Evolutionary conservation across 2,329 filamentous ascomycete species (phyloP), one percentile per base, ranked within the genome.

Genomic region (Colletotrichum orchidophilum): DNA sequence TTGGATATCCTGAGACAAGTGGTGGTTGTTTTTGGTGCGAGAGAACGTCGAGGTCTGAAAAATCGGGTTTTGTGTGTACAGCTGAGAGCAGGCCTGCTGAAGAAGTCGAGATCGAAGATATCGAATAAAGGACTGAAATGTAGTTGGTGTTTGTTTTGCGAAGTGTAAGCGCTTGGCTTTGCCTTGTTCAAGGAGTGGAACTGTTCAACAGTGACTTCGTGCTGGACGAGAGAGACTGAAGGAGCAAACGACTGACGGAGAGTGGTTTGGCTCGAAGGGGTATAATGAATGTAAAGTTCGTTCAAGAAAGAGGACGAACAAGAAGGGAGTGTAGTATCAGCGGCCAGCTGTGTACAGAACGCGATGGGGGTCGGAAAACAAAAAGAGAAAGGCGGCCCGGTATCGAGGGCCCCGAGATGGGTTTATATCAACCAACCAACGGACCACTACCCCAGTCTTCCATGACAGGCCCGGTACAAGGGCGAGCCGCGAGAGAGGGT

Each of bases 391-490:
- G 53, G 53, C 62, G 68, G 68, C 64, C 58, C 31, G 58, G 53
- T 59, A 63, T 60, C 29, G 60, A 72, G 70, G 66, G 49, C 59
- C 18, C 31, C 21, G 60, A 60, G 49, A 70, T 59, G 70, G 64
- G 39, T 72, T 72, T 72, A 72, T 72, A 70, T 65, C 66, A 70
- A 64, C 70, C 70, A 72, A 72, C 70, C 70, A 72, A 68, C 63
- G 35, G 57, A 35, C 33, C 50, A 62, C 12, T 18, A 63, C 64
- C 64, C 58, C 58, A 18, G 68, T 12, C 26, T 13, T 68, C 33
- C 58, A 52, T 54, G 57, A 71, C 66, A 66, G 42, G 39, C 29
- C 24, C 33, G 39, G 13, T 31, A 49, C 26, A 50, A 29, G 55
- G 55, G 31, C 55, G 50, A 63, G 52, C 39, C 35, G 50, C 50